Conservation (phyloP, 1,284 basidiomycete genomes). For the Agroathelia rolfsii region DNA sequence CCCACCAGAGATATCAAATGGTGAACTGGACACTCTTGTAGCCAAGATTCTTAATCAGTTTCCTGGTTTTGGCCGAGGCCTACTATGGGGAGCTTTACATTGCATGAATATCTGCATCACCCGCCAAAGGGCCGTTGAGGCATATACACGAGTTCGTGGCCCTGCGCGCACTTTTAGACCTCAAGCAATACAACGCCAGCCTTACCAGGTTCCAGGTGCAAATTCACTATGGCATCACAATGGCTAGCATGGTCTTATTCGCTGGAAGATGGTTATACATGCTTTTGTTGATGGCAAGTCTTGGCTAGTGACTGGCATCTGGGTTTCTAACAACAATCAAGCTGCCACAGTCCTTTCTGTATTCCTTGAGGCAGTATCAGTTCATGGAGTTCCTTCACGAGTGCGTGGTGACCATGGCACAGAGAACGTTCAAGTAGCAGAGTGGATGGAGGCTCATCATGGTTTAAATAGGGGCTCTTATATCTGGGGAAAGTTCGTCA, state of each 20-base stretch:
- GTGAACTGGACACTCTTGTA: slow-evolving; percentile 3
- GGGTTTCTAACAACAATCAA: slow-evolving; percentile 21
- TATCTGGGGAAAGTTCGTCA: too few species aligned
- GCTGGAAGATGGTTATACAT: slow-evolving; percentile 27
- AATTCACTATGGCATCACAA: slow-evolving; percentile 18
- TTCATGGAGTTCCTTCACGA: slow-evolving; percentile 18
- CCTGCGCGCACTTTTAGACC: slow-evolving; percentile 6
- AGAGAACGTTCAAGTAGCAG: slow-evolving; percentile 21
- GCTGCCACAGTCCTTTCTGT: slow-evolving; percentile 16
- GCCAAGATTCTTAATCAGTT: slow-evolving; percentile 6
- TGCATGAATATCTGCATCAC: slow-evolving; percentile 5
- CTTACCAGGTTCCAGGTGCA: slow-evolving; percentile 14
- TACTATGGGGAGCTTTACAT: slow-evolving; percentile 6
- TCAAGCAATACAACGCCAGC: slow-evolving; percentile 5
- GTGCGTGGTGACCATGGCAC: slow-evolving; percentile 24
- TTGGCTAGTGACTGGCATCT: slow-evolving; percentile 20
- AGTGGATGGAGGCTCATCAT: slow-evolving; percentile 17
- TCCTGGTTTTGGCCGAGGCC: slow-evolving; percentile 6
- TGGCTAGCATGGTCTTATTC: slow-evolving; percentile 20
- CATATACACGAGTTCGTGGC: slow-evolving; percentile 6
- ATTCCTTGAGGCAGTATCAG: slow-evolving; percentile 12
- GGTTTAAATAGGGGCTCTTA: slow-evolving; percentile 20
- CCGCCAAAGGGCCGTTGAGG: slow-evolving; percentile 4
- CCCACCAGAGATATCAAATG: background rate
- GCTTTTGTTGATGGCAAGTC: slow-evolving; percentile 26